phyloP scores from a whole-genome alignment of 768 basidiomycete genomes.

The Podaxis mareebaensis region DNA sequence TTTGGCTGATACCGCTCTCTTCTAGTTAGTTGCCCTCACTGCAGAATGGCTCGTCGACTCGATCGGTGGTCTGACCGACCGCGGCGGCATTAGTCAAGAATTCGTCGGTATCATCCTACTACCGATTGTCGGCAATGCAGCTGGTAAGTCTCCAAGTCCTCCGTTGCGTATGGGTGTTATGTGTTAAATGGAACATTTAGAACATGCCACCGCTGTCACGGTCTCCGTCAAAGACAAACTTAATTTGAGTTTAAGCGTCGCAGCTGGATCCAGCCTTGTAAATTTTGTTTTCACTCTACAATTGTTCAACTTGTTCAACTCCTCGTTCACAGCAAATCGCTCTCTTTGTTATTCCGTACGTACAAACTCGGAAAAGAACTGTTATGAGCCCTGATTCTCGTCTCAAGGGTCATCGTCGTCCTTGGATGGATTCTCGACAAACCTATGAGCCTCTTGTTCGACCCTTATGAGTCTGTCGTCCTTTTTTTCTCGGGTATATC shows the following conservation, averaged over 20 bases:
- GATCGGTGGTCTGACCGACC: slow-evolving; percentile 68
- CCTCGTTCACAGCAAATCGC: slow-evolving; percentile 68
- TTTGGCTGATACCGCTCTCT: slow-evolving; percentile 23
- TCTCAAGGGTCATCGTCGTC: slow-evolving; percentile 64
- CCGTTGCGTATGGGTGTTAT: neutral
- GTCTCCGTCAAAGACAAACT: slow-evolving; percentile 91
- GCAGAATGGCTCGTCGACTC: slow-evolving; percentile 79
- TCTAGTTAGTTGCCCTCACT: slow-evolving; percentile 59
- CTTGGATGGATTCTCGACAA: slow-evolving; percentile 84
- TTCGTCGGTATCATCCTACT: slow-evolving; percentile 86
- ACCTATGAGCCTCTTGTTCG: slow-evolving; percentile 79
- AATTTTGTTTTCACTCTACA: slow-evolving; percentile 26
- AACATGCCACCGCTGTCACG: slow-evolving; percentile 89
- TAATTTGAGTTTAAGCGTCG: slow-evolving; percentile 83
- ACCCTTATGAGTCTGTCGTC: slow-evolving; percentile 82
- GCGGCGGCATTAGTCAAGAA: slow-evolving; percentile 63
- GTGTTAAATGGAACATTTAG: slow-evolving; percentile 31
- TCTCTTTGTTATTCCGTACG: slow-evolving; percentile 82
- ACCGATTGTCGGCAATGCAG: slow-evolving; percentile 91
- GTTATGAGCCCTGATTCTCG: neutral
- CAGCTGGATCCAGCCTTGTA: slow-evolving; percentile 85
- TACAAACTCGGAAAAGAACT: slow-evolving; percentile 12
- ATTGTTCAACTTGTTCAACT: slow-evolving; percentile 7
- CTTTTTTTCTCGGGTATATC: slow-evolving; percentile 45
- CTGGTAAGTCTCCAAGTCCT: slow-evolving; percentile 40